These are phyloP conservation scores for Rhodamnia rubescens DNA, from an alignment of 345 rosid genomes.

Conservation along the genomic window DNA sequence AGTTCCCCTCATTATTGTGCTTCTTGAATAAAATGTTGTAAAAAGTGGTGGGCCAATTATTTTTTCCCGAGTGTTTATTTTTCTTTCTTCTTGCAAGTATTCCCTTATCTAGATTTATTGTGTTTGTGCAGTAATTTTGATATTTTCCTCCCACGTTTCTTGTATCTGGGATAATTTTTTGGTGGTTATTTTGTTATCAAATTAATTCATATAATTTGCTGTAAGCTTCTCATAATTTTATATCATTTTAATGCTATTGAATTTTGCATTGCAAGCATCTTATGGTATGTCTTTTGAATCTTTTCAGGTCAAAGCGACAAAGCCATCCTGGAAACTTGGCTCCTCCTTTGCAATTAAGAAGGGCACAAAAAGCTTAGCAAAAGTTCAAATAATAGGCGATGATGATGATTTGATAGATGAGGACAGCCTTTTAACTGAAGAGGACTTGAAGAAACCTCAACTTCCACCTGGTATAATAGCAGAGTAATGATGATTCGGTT, in stretches of 20 bases:
- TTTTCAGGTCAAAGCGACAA: conserved; percentile 57
- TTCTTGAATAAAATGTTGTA: background rate
- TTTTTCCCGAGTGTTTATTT: background rate
- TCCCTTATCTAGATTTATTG: background rate
- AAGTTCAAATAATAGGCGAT: conserved; percentile 47
- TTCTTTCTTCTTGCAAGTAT: background rate
- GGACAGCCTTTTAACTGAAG: conserved; percentile 84
- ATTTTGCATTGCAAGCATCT: background rate
- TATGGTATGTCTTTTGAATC: background rate
- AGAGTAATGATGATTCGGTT: background rate
- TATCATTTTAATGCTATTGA: background rate
- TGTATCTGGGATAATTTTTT: background rate
- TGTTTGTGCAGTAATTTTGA: background rate
- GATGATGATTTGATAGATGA: conserved; percentile 90
- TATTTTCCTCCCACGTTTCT: background rate
- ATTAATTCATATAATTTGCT: background rate
- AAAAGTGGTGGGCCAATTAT: background rate
- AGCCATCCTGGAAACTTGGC: conserved; percentile 81
- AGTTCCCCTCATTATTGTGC: background rate
- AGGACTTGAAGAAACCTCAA: conserved; percentile 75
- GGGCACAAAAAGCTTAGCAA: conserved; percentile 27
- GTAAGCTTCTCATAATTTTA: background rate
- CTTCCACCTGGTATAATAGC: conserved; percentile 40
- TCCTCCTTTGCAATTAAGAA: conserved; percentile 75
- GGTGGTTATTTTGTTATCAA: background rate